Conservation (phyloP, 2,329 filamentous ascomycete species). For the Thermoascus crustaceus region DNA sequence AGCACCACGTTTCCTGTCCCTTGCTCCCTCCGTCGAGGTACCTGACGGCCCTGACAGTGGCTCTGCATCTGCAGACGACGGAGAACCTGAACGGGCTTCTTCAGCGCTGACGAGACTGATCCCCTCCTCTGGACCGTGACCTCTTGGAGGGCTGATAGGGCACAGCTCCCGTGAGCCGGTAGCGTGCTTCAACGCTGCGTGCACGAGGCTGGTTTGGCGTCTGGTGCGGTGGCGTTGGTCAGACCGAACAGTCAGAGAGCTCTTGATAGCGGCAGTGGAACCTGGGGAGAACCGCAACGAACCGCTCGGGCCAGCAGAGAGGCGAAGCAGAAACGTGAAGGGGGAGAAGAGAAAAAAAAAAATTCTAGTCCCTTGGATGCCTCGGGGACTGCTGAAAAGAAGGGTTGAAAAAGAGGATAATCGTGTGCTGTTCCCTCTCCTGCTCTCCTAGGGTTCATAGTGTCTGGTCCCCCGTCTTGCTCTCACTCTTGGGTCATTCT, state of each 20-base stretch:
- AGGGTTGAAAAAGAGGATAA: not conserved
- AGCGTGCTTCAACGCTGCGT: no score
- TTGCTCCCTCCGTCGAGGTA: no score
- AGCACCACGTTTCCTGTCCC: no score
- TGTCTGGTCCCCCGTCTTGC: not conserved
- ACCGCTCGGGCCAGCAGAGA: constrained; percentile 4
- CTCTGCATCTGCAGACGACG: no score
- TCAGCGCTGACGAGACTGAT: no score
- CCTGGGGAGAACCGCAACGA: constrained; percentile 14
- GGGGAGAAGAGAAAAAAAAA: not conserved
- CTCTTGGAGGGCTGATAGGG: no score
- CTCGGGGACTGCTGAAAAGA: no score
- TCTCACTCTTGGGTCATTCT: not conserved
- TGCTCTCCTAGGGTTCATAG: not conserved
- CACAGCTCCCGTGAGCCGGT: no score
- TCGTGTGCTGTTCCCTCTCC: not conserved
- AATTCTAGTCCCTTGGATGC: no score
- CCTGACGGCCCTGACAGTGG: no score
- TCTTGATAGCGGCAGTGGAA: constrained; percentile 1
- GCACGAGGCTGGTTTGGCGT: not conserved
- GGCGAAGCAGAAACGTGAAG: constrained; percentile 6
- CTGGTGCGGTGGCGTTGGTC: not conserved
- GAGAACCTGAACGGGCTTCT: no score
- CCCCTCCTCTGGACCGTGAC: not conserved
- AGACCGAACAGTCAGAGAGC: not conserved